Conservation (phyloP, 108 stramenopile genomes). For the Chaetoceros tenuissimus region DNA sequence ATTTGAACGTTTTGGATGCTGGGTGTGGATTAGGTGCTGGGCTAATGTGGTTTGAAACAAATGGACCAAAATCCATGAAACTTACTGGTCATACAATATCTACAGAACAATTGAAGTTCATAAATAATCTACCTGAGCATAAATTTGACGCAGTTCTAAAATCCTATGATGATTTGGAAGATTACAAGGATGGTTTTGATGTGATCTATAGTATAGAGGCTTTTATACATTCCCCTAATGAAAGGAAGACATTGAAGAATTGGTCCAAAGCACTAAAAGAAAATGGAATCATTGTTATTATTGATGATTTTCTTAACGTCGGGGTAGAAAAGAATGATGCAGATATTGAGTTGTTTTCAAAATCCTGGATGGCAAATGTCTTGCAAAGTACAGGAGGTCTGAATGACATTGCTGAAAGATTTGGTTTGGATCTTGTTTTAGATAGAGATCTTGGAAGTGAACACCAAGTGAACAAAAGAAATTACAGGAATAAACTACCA, state of each 20-base stretch:
- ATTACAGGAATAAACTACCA: slow-evolving; percentile 35
- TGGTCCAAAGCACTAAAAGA: slow-evolving; percentile 30
- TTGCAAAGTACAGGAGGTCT: slow-evolving; percentile 25
- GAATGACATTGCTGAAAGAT: slow-evolving; percentile 6
- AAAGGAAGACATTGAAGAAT: slow-evolving; percentile 15
- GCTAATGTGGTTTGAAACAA: slow-evolving; percentile 46
- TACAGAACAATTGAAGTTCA: slow-evolving; percentile 35
- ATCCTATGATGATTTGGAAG: slow-evolving; percentile 30
- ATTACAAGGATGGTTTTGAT: slow-evolving; percentile 13
- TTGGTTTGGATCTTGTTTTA: slow-evolving; percentile 22
- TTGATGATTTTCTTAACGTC: slow-evolving; percentile 37
- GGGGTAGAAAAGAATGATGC: slow-evolving; percentile 11
- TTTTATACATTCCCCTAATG: slow-evolving; percentile 39
- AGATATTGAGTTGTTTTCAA: slow-evolving; percentile 26
- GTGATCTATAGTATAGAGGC: slow-evolving; percentile 49
- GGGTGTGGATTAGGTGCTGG: slow-evolving; percentile 45
- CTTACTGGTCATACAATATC: slow-evolving; percentile 40
- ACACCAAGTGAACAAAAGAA: slow-evolving; percentile 28
- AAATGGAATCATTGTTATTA: slow-evolving; percentile 34
- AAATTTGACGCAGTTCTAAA: slow-evolving; percentile 28
- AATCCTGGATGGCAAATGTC: slow-evolving; percentile 41
- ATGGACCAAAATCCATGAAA: slow-evolving; percentile 23
- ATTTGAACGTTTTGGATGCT: slow-evolving; percentile 36
- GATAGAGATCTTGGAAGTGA: slow-evolving; percentile 31
- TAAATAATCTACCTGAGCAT: slow-evolving; percentile 30